Evolutionary conservation across 2,329 filamentous ascomycete species (phyloP), one percentile per base, ranked within the genome.

Genomic region (Lachnellula arida): DNA sequence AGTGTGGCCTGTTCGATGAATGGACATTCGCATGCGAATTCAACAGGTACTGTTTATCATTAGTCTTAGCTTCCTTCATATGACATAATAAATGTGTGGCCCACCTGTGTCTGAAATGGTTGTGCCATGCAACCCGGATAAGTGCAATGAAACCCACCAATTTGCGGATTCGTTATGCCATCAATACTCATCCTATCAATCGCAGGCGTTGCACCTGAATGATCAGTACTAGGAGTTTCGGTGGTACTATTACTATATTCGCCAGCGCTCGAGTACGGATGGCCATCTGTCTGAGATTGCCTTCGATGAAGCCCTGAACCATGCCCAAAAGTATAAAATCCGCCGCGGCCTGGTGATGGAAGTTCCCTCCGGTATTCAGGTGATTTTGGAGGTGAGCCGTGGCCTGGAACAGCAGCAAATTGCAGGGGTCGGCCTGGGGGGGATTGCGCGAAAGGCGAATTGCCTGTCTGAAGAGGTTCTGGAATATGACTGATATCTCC

Each of bases 91-190:
- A 49, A 19, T 32, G 15, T 34, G 40, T 44, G 11, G 56, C 62
- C 56, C 48, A 86, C 86, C 64, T 86, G 84, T 0, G 89, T 94
- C 65, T 90, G 87, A 63, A 94, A 94, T 0, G 89, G 85, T 32
- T 78, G 72, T 1, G 89, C 88, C 39, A 71, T 88, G 69, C 89
- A 94, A 8, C 85, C 86, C 7, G 76, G 70, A 67, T 77, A 74
- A 65, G 72, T 76, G 69, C 88, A 92, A 46, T 80, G 73, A 67
- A 81, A 88, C 4, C 72, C 72, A 19, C 78, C 81, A 49, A 74
- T 67, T 39, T 75, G 64, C 77, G 79, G 78, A 60, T 81, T 80
- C 11, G 79, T 80, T 53, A 83, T 76, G 19, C 76, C 78, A 54
- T 85, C 81, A 48, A 82, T 81, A 64, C 79, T 82, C 79, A 82